Evolutionary conservation across 371 early-diverging fungal species (phyloP), one percentile per base, ranked within the genome.

Genomic region (Syncephalastrum contaminatum): DNA sequence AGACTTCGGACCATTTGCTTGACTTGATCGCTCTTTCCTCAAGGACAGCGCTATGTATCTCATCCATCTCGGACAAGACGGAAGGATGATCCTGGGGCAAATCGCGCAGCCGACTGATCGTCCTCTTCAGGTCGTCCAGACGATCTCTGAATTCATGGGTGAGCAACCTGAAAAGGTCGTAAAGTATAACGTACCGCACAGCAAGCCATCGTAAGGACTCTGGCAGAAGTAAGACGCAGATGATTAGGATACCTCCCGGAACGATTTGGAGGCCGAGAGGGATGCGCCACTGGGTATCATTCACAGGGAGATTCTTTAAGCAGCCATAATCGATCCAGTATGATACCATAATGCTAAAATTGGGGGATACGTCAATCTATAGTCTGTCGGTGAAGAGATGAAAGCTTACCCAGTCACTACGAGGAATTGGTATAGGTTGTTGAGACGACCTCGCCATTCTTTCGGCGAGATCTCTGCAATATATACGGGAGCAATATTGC

Each of bases 191-290:
- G 20, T 61, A 61, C 62, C 36, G 75, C 53, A 67, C 53, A 24
- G 78, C 79, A 24, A 87, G 69, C 85, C 85, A 88, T 66, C 89
- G 83, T 19, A 87, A 77, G 18, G 86, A 84, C 48, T 74, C 75
- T 7, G 87, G 88, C 50, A 83, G 72, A 54, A 84, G 75, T 43
- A 67, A 49, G 69, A 82, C 76, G 53, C 81, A 66, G 43, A 77
- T 16, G n/a, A 75, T 51, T 27, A 88, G 59, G 30, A 84, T 54
- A 10, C 59, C 64, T 48, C 83, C 83, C 51, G 87, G 87, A 40
- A 79, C 64, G 36, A 82, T 61, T 57, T 87, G 74, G 21, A 77
- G 63, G 41, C 60, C 77, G 30, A 77, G 60, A 4, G 77, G 72
- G 4, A 73, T 48, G 43, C 70, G 62, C 77, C 77, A 77, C 50